These are phyloP conservation scores for Phialophora expanda DNA, from an alignment of 2,329 filamentous ascomycete genomes.

Conservation along the genomic window DNA sequence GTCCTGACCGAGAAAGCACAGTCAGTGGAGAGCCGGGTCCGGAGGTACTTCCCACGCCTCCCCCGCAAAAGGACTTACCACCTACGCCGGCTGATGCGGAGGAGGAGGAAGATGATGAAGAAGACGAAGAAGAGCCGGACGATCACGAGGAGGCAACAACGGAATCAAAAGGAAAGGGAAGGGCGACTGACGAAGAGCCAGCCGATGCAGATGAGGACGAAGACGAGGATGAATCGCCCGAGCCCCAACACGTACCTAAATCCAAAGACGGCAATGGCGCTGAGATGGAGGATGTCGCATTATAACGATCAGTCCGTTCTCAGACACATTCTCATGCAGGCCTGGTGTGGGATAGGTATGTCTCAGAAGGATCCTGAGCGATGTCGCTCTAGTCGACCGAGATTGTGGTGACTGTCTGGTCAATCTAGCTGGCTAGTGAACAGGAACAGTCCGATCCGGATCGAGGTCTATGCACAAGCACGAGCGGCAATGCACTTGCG, in stretches of 20 bases:
- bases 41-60: constrained; percentile 36
- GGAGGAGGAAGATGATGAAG: constrained; percentile 35
- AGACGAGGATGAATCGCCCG: constrained; percentile 33
- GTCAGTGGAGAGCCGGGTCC: constrained; percentile 39
- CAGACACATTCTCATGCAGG: background rate
- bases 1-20: constrained; percentile 35
- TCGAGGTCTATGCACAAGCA: background rate
- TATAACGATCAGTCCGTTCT: constrained; percentile 20
- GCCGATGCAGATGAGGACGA: constrained; percentile 18
- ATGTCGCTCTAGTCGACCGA: background rate
- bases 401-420: background rate
- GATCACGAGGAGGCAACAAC: constrained; percentile 20
- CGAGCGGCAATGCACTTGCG: too few relatives aligned
- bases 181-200: constrained; percentile 13
- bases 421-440: background rate
- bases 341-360: background rate
- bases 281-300: constrained; percentile 41
- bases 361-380: background rate
- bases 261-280: constrained; percentile 40
- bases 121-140: constrained; percentile 24
- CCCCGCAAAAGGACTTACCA: constrained; percentile 33
- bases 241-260: constrained; percentile 31
- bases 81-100: constrained; percentile 37
- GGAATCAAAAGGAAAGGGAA: constrained; percentile 24
- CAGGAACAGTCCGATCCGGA: background rate